A percentile compares a stretch with the other conserved stretches of the same genome.
These are phyloP conservation scores for Saturnispora silvae DNA, from an alignment of 805 yeast species.

Conservation along the genomic window DNA sequence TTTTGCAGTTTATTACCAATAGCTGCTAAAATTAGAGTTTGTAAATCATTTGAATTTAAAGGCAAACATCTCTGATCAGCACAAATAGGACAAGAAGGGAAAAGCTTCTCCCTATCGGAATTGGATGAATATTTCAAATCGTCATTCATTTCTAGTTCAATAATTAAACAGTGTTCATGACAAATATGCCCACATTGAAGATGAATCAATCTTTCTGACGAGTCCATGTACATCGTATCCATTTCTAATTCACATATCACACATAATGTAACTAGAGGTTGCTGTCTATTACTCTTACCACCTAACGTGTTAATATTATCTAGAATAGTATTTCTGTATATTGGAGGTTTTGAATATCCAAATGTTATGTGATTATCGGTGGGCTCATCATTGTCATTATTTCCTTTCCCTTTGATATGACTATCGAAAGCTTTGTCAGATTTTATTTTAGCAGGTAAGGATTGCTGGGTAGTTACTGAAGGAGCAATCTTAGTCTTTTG, in stretches of 20 bases:
- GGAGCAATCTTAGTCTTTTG: too few species aligned
- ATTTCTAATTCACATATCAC: slow-evolving; percentile 42
- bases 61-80: slow-evolving; percentile 19
- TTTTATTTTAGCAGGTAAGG: too few species aligned
- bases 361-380: too few species aligned
- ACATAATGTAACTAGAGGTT: slow-evolving; percentile 9
- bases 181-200: slow-evolving; percentile 44
- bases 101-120: slow-evolving; percentile 9
- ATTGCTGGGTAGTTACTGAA: too few species aligned
- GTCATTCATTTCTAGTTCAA: slow-evolving; percentile 26
- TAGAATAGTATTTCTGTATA: too few species aligned
- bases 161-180: slow-evolving; percentile 48
- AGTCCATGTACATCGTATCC: slow-evolving; percentile 30
- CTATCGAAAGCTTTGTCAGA: too few species aligned
- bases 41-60: slow-evolving; percentile 11
- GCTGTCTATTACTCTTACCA: slow-evolving; percentile 1
- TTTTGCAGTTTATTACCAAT: slow-evolving; percentile 1
- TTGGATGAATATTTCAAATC: slow-evolving; percentile 4
- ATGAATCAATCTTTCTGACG: slow-evolving; percentile 36
- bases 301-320: too few species aligned
- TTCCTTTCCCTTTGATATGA: too few species aligned
- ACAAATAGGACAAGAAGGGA: slow-evolving; percentile 22
- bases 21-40: slow-evolving; percentile 15
- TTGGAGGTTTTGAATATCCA: too few species aligned
- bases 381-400: too few species aligned